Base-by-base conservation (phyloP, 2,329 filamentous ascomycete genomes). In the Fusarium domesticum region DNA sequence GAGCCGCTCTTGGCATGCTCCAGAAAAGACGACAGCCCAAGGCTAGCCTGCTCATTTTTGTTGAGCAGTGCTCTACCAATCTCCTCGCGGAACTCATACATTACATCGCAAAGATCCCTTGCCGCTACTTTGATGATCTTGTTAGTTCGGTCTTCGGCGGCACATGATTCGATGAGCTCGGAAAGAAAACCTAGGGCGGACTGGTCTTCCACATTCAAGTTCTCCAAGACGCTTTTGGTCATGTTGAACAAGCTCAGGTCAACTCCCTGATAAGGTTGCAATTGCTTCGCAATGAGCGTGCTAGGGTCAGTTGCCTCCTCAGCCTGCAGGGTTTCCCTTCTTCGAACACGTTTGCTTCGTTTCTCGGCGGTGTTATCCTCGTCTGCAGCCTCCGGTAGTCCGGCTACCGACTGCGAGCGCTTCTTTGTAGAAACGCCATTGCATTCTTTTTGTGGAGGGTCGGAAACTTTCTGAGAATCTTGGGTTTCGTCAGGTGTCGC, bases 341-440 rank as follows among this genome's bases (percentile, higher is more conserved):
- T 73, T 35, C 83, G 74, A 20, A 81, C 81, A 38, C 83, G 71
- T 58, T 86, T 87, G 63, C 81, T 85, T 44, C 82, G 71, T 57
- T 84, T 85, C 41, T 78, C 76, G 10, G 77, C 72, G 2, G 68
- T 70, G 18, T 70, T 73, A 25, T 84, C 81, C 39, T 84, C 81
- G 6, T 82, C 79, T 1, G 60, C 70, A 0, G 64, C 70, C 3
- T 84, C 81, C 1, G 70, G 70, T 14, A 85, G 63, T 3, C 81
- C 81, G 5, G 81, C 81, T 20, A 68, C 66, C 10, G 81, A 85
- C 48, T 84, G 81, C 2, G 81, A 84, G 38, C 81, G 72, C 59
- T 84, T 84, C 39, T 80, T 72, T 1, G 73, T 75, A 11, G 63
- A 6, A 69, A 53, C 2, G 73, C 70, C n/a, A 56, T 54, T 70